A percentile compares a stretch with the other conserved stretches of the same genome.
These are phyloP conservation scores for Penicillium riverlandense DNA, from an alignment of 495 filamentous ascomycete species.

Conservation along the genomic window DNA sequence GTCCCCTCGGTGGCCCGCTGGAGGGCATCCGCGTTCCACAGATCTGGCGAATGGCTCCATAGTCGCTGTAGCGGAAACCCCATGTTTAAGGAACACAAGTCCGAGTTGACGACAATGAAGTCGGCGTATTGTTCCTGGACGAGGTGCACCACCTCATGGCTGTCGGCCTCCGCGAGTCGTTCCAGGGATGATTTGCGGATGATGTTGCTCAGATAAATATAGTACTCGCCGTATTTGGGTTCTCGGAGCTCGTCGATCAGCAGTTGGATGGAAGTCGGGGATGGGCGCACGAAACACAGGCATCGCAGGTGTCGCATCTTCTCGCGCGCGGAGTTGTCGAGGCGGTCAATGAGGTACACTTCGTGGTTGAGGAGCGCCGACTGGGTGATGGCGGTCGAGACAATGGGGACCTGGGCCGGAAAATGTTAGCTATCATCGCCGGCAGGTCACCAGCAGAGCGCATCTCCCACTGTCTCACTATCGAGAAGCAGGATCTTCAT, in stretches of 20 bases:
- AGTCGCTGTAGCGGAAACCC: constrained; percentile 67
- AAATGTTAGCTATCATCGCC: constrained; percentile 10
- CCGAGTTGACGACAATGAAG: constrained; percentile 90
- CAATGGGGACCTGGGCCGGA: constrained; percentile 60
- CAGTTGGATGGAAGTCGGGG: constrained; percentile 81
- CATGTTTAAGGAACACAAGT: constrained; percentile 78
- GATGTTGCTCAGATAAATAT: constrained; percentile 95
- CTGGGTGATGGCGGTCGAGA: constrained; percentile 92
- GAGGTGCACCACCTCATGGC: constrained; percentile 87
- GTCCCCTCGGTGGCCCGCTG: constrained; percentile 79
- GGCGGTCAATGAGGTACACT: constrained; percentile 92
- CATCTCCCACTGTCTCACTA: constrained; percentile 72
- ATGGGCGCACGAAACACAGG: constrained; percentile 86
- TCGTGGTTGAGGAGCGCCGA: constrained; percentile 94
- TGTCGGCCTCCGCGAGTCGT: constrained; percentile 92
- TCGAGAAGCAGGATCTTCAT: constrained; percentile 98
- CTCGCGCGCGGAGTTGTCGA: constrained; percentile 85
- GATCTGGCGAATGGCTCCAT: constrained; percentile 68
- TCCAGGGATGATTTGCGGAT: constrained; percentile 95
- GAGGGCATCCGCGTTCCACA: constrained; percentile 83
- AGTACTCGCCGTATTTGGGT: constrained; percentile 96
- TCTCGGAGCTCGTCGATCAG: constrained; percentile 94
- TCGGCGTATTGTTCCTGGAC: constrained; percentile 96
- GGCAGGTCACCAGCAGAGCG: constrained; percentile 6
- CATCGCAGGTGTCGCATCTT: constrained; percentile 97